A percentile compares a stretch with the other conserved stretches of the same genome.
phyloP scores from a whole-genome alignment of 2,329 filamentous ascomycete species.

The Colletotrichum salicis region DNA sequence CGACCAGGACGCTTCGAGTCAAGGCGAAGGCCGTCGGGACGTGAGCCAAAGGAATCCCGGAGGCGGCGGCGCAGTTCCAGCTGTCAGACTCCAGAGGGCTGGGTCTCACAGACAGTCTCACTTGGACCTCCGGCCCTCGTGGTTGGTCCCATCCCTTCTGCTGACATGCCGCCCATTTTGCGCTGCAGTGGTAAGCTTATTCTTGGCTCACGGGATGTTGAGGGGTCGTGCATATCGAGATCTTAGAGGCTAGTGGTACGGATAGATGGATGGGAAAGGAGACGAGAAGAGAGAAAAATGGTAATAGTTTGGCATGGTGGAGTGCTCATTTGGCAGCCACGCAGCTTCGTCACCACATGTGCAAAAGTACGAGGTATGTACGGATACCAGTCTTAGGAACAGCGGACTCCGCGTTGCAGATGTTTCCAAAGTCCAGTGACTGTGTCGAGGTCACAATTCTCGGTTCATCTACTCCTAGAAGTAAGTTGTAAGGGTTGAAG shows the following conservation, averaged over 20 bases:
- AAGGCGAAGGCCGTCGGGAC: neutral
- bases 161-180: neutral
- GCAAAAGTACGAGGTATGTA: neutral
- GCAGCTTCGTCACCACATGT: neutral
- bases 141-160: neutral
- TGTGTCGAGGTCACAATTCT: neutral
- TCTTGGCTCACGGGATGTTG: conserved; percentile 2
- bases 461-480: neutral
- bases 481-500: neutral
- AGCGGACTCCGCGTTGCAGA: neutral
- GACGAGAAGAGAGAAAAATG: neutral
- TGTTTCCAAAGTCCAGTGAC: neutral
- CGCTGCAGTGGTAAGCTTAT: conserved; percentile 19
- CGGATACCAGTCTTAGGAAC: neutral
- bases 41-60: neutral
- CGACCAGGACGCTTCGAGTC: conserved; percentile 1
- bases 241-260: neutral
- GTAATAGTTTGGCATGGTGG: neutral
- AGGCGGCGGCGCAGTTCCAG: conserved; percentile 25
- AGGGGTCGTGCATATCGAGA: neutral
- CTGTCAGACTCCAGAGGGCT: conserved; percentile 18
- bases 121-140: neutral
- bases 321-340: neutral
- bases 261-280: neutral
- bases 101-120: neutral